phyloP scores from a whole-genome alignment of 139 green algal species.

The Axilococcus clingmanii region DNA sequence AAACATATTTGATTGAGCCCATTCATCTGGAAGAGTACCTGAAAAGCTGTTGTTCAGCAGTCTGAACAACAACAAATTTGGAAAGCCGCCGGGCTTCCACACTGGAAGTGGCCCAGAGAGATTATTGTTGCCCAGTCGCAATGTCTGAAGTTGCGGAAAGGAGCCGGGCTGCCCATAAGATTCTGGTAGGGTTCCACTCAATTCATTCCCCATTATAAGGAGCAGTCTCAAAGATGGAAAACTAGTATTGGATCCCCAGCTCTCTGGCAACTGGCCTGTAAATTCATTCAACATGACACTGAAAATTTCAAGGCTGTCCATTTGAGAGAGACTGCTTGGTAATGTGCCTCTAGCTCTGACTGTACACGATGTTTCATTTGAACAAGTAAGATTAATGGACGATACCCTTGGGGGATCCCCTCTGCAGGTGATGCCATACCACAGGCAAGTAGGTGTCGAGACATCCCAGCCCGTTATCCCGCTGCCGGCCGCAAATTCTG shows the following conservation, averaged over 20 bases:
- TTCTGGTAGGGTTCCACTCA: slow-evolving; percentile 18
- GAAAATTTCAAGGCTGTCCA: no score
- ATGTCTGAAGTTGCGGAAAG: slow-evolving; percentile 10
- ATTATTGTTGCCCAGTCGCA: slow-evolving; percentile 9
- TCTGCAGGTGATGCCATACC: slow-evolving; percentile 12
- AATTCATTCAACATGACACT: no score
- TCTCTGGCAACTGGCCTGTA: no score
- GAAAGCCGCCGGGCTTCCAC: neutral
- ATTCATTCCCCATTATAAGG: slow-evolving; percentile 11
- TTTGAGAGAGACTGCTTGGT: no score
- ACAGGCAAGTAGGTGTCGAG: slow-evolving; percentile 4
- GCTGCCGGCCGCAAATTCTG: slow-evolving; percentile 7
- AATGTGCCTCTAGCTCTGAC: no score
- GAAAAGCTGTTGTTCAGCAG: neutral
- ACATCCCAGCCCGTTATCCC: slow-evolving; percentile 8
- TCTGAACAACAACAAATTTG: slow-evolving; percentile 1
- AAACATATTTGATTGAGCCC: neutral
- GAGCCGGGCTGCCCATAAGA: slow-evolving; percentile 2
- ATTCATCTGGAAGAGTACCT: neutral
- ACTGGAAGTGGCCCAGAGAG: slow-evolving; percentile 8
- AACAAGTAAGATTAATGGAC: no score
- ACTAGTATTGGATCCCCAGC: no score
- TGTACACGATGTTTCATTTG: no score
- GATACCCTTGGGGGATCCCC: neutral
- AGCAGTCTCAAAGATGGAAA: no score